Evolutionary conservation across 2,329 filamentous ascomycete species (phyloP), one percentile per base, ranked within the genome.

Genomic region (Fusarium sp.): DNA sequence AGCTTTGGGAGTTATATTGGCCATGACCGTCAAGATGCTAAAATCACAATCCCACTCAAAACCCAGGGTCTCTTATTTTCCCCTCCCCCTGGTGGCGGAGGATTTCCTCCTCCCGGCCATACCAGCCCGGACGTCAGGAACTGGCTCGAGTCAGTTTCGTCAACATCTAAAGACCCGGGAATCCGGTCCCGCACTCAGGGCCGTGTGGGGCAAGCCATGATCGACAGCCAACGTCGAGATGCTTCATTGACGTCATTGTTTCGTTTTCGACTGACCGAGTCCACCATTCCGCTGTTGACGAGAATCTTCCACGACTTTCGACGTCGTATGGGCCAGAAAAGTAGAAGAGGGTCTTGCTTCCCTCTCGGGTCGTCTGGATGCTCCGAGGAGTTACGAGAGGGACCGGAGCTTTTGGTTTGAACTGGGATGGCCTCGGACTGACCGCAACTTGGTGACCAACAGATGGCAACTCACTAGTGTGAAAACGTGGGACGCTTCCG

Each of bases 161-260:
- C 50, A 58, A 39, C 32, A 16, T 50, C 16, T 39, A 11, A 30
- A n/a, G 64, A 61, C 66, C 73, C 59, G 54, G 32, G 48, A 67
- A 60, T 52, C 70, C 64, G 74, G 66, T 60, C 54, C 66, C 58
- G 35, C 57, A 45, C 50, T 59, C 41, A 61, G 54, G 48, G 52
- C n/a, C 9, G 32, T 57, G 50, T 68, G 75, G 72, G 67, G 64
- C 45, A 50, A 32, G 63, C 57, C 39, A 62, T 66, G 66, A 76
- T 73, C 67, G 43, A 65, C 58, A 57, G 20, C 30, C 37, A 34
- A 18, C 54, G 23, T 37, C 8, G 62, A 62, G 57, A 67, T 66
- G 74, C 77, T 43, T 78, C 77, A 78, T 71, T 79, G 72, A 78
- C 77, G 77, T 78, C 74, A 78, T 71, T 30, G 5, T 16, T 27